Conservation (phyloP, 768 basidiomycete species). For the Termitomyces eurrhizus region DNA sequence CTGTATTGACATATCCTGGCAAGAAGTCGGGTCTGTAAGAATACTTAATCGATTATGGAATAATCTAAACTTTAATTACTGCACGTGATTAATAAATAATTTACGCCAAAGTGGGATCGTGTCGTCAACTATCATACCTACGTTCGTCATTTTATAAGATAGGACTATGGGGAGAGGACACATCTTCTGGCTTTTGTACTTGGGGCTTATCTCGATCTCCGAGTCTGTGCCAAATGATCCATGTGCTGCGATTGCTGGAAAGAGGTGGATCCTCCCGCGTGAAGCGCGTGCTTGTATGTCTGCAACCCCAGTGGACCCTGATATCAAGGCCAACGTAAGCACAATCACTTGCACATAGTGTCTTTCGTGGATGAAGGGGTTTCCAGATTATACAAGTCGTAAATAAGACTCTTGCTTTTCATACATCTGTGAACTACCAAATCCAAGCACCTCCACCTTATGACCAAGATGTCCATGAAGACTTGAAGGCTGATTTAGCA, state of each 20-base stretch:
- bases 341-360: background rate
- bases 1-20: background rate
- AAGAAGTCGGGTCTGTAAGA: background rate
- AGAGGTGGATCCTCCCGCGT: constrained; percentile 50
- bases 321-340: constrained; percentile 52
- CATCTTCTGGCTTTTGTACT: constrained; percentile 2
- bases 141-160: too few relatives aligned
- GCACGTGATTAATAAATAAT: too few relatives aligned
- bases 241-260: constrained; percentile 49
- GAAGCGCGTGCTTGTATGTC: constrained; percentile 49
- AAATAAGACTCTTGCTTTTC: constrained; percentile 56
- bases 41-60: too few relatives aligned
- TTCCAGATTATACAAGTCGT: constrained; percentile 53
- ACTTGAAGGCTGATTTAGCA: constrained; percentile 47
- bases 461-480: constrained; percentile 50
- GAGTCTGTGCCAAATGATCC: constrained; percentile 29
- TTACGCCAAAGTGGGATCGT: too few relatives aligned
- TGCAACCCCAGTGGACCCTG: constrained; percentile 42
- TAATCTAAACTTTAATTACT: too few relatives aligned
- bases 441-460: constrained; percentile 51
- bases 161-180: background rate
- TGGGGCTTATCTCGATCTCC: background rate
- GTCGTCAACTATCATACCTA: background rate
- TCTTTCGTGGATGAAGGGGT: background rate
- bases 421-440: constrained; percentile 61